A percentile compares a stretch with the other conserved stretches of the same genome.
These are phyloP conservation scores for Cladosporium sp. DNA, from an alignment of 2,329 filamentous ascomycete genomes.

Conservation along the genomic window DNA sequence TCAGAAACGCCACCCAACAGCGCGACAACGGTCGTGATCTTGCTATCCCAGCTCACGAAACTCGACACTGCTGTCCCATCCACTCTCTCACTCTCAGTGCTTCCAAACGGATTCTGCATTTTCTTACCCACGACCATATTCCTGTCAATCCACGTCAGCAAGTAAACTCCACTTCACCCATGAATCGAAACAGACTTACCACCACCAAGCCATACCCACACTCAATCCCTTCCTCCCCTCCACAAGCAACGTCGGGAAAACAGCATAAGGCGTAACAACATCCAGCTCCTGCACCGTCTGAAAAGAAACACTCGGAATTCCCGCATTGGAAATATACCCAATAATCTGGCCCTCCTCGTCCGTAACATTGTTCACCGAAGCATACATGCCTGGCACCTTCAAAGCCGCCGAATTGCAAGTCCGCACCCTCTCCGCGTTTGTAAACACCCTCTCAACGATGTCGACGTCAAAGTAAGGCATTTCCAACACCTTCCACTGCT, in stretches of 20 bases:
- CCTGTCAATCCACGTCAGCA: conserved; percentile 18
- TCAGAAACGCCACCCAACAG: conserved; percentile 37
- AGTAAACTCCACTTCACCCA: neutral
- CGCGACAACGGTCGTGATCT: conserved; percentile 38
- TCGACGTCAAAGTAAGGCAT: conserved; percentile 41
- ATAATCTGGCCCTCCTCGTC: conserved; percentile 35
- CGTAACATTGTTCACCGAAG: conserved; percentile 41
- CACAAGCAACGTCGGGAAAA: conserved; percentile 33
- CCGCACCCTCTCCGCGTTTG: conserved; percentile 38
- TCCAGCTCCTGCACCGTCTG: conserved; percentile 39
- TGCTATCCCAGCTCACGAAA: conserved; percentile 43
- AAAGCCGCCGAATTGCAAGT: conserved; percentile 41
- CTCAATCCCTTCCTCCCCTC: conserved; percentile 25
- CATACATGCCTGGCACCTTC: conserved; percentile 37
- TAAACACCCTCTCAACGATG: conserved; percentile 37
- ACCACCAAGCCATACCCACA: conserved; percentile 40
- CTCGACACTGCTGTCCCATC: conserved; percentile 38
- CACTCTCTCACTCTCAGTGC: conserved; percentile 38
- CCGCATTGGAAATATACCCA: conserved; percentile 40
- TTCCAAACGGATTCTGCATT: conserved; percentile 42
- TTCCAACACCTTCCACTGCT: conserved; percentile 41
- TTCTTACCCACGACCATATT: conserved; percentile 41
- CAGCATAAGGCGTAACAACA: conserved; percentile 38
- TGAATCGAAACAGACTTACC: neutral
- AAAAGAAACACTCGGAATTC: conserved; percentile 30